A percentile compares a stretch with the other conserved stretches of the same genome.
phyloP scores from a whole-genome alignment of 768 basidiomycete genomes.

The Termitomyces sp. region DNA sequence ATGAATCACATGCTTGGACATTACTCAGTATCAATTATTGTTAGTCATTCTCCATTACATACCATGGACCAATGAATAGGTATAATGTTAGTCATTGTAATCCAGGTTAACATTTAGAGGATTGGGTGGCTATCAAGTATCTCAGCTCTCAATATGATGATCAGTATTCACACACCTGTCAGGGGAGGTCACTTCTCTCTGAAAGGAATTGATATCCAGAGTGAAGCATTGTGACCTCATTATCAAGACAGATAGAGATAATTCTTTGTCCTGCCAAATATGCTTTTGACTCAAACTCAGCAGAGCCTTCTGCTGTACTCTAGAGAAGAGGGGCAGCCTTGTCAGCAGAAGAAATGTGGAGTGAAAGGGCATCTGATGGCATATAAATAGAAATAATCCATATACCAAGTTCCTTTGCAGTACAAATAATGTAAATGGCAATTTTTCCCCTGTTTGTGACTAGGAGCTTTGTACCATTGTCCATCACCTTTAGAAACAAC shows the following conservation, averaged over 20 bases:
- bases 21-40: too few relatives aligned
- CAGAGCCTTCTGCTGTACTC: background rate
- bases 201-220: slow-evolving; percentile 58
- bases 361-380: slow-evolving; percentile 52
- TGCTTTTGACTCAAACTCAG: slow-evolving; percentile 36
- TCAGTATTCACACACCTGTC: background rate
- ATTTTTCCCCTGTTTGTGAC: slow-evolving; percentile 76
- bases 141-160: background rate
- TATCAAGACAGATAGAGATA: slow-evolving; percentile 31
- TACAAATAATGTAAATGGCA: slow-evolving; percentile 58
- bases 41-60: too few relatives aligned
- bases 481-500: background rate
- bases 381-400: slow-evolving; percentile 58
- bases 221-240: slow-evolving; percentile 38
- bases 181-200: slow-evolving; percentile 38
- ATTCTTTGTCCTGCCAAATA: slow-evolving; percentile 35
- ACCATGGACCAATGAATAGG: too few relatives aligned
- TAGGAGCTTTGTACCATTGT: slow-evolving; percentile 46
- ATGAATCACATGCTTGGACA: too few relatives aligned
- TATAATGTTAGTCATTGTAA: slow-evolving; percentile 29
- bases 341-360: slow-evolving; percentile 56
- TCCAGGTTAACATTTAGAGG: slow-evolving; percentile 67
- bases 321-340: slow-evolving; percentile 38
- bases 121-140: slow-evolving; percentile 52
- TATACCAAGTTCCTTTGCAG: slow-evolving; percentile 50